Conservation (phyloP, 805 yeast genomes). For the Candida mattraensis region DNA sequence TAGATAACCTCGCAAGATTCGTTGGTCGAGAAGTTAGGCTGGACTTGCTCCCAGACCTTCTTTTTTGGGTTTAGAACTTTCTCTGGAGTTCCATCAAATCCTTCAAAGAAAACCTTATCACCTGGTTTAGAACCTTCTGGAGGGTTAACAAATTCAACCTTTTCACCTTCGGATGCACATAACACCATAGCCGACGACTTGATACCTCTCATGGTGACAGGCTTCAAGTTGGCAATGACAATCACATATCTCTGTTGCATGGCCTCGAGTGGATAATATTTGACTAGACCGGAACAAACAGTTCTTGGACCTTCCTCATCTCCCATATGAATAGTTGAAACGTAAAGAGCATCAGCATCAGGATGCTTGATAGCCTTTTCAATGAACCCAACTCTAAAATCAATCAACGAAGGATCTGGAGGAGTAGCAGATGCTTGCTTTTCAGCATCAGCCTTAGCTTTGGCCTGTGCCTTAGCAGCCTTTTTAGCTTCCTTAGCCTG, state of each 20-base stretch:
- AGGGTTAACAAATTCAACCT: slow-evolving; percentile 92
- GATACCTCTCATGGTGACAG: slow-evolving; percentile 97
- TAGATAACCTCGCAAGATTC: slow-evolving; percentile 75
- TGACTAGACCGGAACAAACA: slow-evolving; percentile 95
- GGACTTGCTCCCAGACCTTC: slow-evolving; percentile 95
- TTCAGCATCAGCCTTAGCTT: slow-evolving; percentile 48
- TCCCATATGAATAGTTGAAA: slow-evolving; percentile 95
- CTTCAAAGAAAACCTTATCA: slow-evolving; percentile 94
- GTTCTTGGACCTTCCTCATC: slow-evolving; percentile 98
- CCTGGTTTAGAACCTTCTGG: slow-evolving; percentile 94
- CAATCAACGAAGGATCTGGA: slow-evolving; percentile 81
- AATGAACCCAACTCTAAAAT: slow-evolving; percentile 93
- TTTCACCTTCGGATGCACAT: slow-evolving; percentile 76
- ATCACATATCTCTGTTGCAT: slow-evolving; percentile 94
- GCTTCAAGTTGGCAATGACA: slow-evolving; percentile 93
- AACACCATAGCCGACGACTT: slow-evolving; percentile 96
- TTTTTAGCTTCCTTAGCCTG: slow-evolving; percentile 41
- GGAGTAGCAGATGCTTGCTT: slow-evolving; percentile 54
- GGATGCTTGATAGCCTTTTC: slow-evolving; percentile 97
- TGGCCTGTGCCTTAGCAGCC: slow-evolving; percentile 54
- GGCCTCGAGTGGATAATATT: slow-evolving; percentile 83
- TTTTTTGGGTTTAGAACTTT: slow-evolving; percentile 95
- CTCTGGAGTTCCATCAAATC: slow-evolving; percentile 85
- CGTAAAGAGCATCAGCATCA: slow-evolving; percentile 94
- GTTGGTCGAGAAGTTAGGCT: slow-evolving; percentile 85